phyloP scores from a whole-genome alignment of 805 yeast species.

The Nakazawaea molendinolei region DNA sequence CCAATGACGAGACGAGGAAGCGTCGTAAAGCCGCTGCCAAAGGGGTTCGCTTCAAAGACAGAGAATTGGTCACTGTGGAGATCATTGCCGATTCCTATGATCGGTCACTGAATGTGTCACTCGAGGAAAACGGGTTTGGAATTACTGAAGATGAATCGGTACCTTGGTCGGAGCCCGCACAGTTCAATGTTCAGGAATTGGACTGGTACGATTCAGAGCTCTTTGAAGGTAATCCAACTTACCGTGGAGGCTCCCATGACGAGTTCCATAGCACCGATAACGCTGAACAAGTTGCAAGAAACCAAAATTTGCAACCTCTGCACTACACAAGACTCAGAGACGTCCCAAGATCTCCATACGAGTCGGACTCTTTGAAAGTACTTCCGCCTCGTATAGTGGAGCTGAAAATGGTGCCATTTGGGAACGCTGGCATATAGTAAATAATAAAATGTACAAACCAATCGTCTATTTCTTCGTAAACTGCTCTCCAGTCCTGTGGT shows the following conservation, averaged over 20 bases:
- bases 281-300: constrained; percentile 3
- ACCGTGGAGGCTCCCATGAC: constrained; percentile 3
- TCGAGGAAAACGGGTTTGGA: constrained; percentile 5
- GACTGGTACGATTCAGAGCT: constrained; percentile 6
- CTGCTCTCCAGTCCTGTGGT: background rate
- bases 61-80: constrained; percentile 6
- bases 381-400: constrained; percentile 6
- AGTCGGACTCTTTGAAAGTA: background rate
- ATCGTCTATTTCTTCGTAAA: too few species aligned
- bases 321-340: background rate
- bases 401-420: constrained; percentile 7
- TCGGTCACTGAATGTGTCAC: background rate
- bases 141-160: constrained; percentile 7
- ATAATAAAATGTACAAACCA: too few species aligned
- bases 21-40: constrained; percentile 4
- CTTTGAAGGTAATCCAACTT: constrained; percentile 5
- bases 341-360: constrained; percentile 6
- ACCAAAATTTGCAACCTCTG: background rate
- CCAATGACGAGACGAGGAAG: background rate
- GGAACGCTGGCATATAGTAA: constrained; percentile 4
- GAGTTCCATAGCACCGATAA: constrained; percentile 1
- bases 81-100: constrained; percentile 2
- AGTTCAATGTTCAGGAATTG: background rate
- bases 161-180: constrained; percentile 6
- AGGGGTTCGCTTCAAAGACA: constrained; percentile 11